These are phyloP conservation scores for Pseudogymnoascus sp. DNA, from an alignment of 2,329 filamentous ascomycete genomes.

Conservation along the genomic window DNA sequence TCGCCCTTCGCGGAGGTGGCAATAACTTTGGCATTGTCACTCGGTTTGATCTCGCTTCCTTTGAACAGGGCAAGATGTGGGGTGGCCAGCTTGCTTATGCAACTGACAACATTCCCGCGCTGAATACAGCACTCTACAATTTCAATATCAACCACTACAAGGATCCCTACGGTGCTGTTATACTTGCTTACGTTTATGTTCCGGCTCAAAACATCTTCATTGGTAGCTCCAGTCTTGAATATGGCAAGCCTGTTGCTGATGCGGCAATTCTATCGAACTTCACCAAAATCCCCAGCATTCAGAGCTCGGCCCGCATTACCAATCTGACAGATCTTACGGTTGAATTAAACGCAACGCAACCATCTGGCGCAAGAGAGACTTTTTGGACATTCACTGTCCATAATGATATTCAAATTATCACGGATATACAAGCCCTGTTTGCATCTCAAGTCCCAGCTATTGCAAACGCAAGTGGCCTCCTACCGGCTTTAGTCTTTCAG, in stretches of 20 bases:
- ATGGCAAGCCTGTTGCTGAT: slow-evolving; percentile 18
- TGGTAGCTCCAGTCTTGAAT: slow-evolving; percentile 13
- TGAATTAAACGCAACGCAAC: slow-evolving; percentile 1
- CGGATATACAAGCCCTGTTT: slow-evolving; percentile 17
- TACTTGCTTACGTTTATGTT: slow-evolving; percentile 12
- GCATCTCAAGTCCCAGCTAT: slow-evolving; percentile 18
- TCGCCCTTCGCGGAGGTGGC: slow-evolving; percentile 21
- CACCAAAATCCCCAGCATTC: slow-evolving; percentile 15
- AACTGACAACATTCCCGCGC: too few species aligned
- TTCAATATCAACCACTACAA: slow-evolving; percentile 4
- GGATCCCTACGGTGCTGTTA: background rate
- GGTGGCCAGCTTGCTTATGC: background rate
- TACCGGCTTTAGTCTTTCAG: too few species aligned
- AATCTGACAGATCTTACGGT: slow-evolving; percentile 17
- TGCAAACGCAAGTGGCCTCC: background rate
- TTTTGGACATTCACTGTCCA: slow-evolving; percentile 20
- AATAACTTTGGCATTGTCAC: slow-evolving; percentile 34
- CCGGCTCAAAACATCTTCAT: slow-evolving; percentile 13
- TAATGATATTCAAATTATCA: slow-evolving; percentile 16
- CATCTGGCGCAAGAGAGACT: slow-evolving; percentile 6
- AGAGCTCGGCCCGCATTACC: slow-evolving; percentile 13
- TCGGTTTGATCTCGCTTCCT: slow-evolving; percentile 29
- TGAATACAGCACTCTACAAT: slow-evolving; percentile 10
- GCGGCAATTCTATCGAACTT: slow-evolving; percentile 20
- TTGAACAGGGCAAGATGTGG: slow-evolving; percentile 11